Evolutionary conservation across 2,329 filamentous ascomycete genomes (phyloP).

Genomic region (Clathrospora elynae): DNA sequence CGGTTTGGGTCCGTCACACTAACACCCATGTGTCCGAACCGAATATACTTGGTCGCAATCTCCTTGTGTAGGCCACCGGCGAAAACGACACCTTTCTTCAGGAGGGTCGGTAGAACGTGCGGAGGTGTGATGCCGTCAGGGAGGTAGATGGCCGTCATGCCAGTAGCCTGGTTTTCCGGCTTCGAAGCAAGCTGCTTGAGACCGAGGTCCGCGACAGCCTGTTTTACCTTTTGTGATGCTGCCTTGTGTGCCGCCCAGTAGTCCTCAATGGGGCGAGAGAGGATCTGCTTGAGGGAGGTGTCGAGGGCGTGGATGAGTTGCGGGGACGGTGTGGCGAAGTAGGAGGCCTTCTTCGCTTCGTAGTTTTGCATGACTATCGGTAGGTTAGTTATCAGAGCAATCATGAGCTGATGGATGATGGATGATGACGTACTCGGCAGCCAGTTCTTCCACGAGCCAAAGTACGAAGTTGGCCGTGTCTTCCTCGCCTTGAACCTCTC

Average conservation of each 20-base stretch:
- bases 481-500: slow-evolving; percentile 79
- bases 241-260: slow-evolving; percentile 82
- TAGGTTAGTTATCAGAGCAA: slow-evolving; percentile 28
- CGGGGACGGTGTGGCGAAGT: slow-evolving; percentile 95
- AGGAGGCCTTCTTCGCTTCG: slow-evolving; percentile 94
- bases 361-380: slow-evolving; percentile 92
- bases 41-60: slow-evolving; percentile 89
- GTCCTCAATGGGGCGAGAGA: slow-evolving; percentile 77
- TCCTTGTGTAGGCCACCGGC: slow-evolving; percentile 96
- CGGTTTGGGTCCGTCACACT: slow-evolving; percentile 81
- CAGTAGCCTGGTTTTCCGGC: slow-evolving; percentile 90
- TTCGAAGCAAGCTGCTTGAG: slow-evolving; percentile 84
- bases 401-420: background rate
- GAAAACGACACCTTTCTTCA: slow-evolving; percentile 89
- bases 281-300: slow-evolving; percentile 84
- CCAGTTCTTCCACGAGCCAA: slow-evolving; percentile 97
- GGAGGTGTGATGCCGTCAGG: slow-evolving; percentile 81
- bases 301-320: slow-evolving; percentile 93
- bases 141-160: slow-evolving; percentile 97
- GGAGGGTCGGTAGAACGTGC: slow-evolving; percentile 81
- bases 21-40: slow-evolving; percentile 98
- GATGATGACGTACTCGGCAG: slow-evolving; percentile 67
- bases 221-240: slow-evolving; percentile 84
- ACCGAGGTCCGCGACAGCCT: slow-evolving; percentile 77
- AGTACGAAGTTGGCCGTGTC: slow-evolving; percentile 84